Evolutionary conservation across 805 yeast genomes (phyloP), one percentile per base, ranked within the genome.

Genomic region (Metschnikowia proteae): DNA sequence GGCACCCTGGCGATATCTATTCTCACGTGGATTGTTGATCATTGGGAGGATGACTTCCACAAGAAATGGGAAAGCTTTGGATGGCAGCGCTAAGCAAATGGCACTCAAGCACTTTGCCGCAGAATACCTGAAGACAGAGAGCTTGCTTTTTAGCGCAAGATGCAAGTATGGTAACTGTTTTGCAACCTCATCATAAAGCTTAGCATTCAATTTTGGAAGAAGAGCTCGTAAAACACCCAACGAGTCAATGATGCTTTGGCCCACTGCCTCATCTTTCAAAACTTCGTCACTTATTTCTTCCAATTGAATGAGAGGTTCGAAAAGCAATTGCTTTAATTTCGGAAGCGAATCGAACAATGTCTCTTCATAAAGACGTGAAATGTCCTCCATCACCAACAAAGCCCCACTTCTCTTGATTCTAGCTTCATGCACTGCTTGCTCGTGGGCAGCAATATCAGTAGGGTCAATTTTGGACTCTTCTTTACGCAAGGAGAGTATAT

Each of bases 21-120:
- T 69, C 30, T 79, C 80, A 11, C 86, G 81, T 0, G 94, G 87
- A 64, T 86, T 88, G 56, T 82, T 82, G 62, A 91, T 70, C 77
- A 88, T 75, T 1, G 97, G 97, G 36, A 95, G 68, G 1, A 92
- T 76, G 6, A 78, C 72, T 56, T 84, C 82, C n/a, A 94, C 91
- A 49, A 92, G 72, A 52, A 81, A 82, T 6, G 95, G 84, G 66
- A 94, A 85, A 0, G 89, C 88, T 29, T 72, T 68, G 0, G 86
- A 74, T 2, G 96, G 89, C 37, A 82, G 70, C 1, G 80, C 80
- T 9, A 81, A 76, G 51, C 96, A 86, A 28, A 91, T 71, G 2
- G 87, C 80, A 0, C 98, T 89, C 57, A 92, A 77, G 52, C 96
- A 87, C 64, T 88, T 88, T 1, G 99, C 89, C 3, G 96, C 83